These are phyloP conservation scores for Usnea hakonensis DNA, from an alignment of 495 filamentous ascomycete species.

Conservation along the genomic window DNA sequence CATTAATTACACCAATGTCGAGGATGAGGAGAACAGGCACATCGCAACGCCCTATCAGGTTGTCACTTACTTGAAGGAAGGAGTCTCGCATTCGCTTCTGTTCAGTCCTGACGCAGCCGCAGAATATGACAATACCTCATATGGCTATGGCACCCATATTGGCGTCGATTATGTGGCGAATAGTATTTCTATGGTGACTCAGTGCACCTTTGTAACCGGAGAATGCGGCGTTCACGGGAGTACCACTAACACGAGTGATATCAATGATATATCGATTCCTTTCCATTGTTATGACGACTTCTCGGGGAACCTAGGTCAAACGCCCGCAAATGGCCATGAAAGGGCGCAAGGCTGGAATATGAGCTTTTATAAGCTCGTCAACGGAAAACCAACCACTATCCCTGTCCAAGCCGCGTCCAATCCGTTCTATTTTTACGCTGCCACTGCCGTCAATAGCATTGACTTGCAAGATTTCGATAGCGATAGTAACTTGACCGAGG, in stretches of 20 bases:
- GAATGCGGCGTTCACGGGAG: slow-evolving; percentile 4
- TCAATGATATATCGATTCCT: slow-evolving; percentile 13
- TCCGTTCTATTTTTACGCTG: slow-evolving; percentile 15
- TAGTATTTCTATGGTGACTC: slow-evolving; percentile 6
- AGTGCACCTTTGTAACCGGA: slow-evolving; percentile 6
- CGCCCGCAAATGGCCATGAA: slow-evolving; percentile 14
- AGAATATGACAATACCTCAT: neutral
- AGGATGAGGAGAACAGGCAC: neutral
- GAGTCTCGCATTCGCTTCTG: neutral
- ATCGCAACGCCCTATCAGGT: slow-evolving; percentile 8
- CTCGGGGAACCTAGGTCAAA: slow-evolving; percentile 15
- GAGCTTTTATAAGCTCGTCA: slow-evolving; percentile 12
- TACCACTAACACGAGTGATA: neutral
- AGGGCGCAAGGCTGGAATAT: slow-evolving; percentile 17
- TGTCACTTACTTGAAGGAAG: neutral
- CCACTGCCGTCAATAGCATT: slow-evolving; percentile 16
- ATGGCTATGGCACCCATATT: neutral
- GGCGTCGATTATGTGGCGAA: slow-evolving; percentile 15
- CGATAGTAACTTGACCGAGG: neutral
- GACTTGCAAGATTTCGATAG: neutral
- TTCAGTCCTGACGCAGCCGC: slow-evolving; percentile 6
- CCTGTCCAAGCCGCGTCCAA: slow-evolving; percentile 15
- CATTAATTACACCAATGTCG: neutral
- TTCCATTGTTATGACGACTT: slow-evolving; percentile 16
- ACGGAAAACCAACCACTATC: neutral